Conservation (phyloP, 176 grass and related monocot genomes). For the Saccharum officinarum region DNA sequence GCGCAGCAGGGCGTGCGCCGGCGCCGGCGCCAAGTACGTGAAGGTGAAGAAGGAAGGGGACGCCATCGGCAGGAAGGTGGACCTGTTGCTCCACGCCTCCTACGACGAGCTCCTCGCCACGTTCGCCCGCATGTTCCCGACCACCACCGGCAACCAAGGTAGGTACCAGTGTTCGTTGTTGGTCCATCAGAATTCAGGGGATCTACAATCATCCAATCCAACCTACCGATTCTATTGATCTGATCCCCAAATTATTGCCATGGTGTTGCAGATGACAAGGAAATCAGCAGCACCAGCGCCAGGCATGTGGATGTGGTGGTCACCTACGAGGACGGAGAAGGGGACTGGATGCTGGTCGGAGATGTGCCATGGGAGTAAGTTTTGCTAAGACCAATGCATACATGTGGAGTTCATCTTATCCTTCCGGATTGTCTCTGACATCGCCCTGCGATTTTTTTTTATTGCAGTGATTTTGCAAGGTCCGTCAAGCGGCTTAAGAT, state of each 20-base stretch:
- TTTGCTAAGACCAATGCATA: background rate
- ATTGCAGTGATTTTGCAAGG: slow-evolving; percentile 57
- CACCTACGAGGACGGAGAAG: slow-evolving; percentile 81
- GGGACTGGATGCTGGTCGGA: slow-evolving; percentile 95
- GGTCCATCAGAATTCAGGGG: background rate
- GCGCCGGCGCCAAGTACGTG: slow-evolving; percentile 48
- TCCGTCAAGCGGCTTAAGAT: slow-evolving; percentile 92
- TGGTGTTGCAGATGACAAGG: background rate
- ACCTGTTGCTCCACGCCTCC: slow-evolving; percentile 63
- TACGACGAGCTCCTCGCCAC: slow-evolving; percentile 71
- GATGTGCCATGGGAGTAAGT: slow-evolving; percentile 98
- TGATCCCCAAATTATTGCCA: background rate
- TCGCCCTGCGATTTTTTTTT: background rate
- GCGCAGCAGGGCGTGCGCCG: slow-evolving; percentile 37
- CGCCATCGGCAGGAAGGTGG: slow-evolving; percentile 86
- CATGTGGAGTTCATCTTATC: background rate
- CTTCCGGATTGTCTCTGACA: background rate
- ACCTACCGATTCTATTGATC: background rate
- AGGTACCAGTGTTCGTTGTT: background rate
- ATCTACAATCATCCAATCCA: background rate
- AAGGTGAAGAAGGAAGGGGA: slow-evolving; percentile 93
- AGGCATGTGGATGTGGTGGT: slow-evolving; percentile 41
- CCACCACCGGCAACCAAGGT: slow-evolving; percentile 26
- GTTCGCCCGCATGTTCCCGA: slow-evolving; percentile 74
- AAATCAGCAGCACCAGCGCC: background rate